Percentiles rank a stretch among this genome's conserved stretches.
Evolutionary conservation across 305 asterid species (phyloP).

Genomic region (Ilex paraguariensis): DNA sequence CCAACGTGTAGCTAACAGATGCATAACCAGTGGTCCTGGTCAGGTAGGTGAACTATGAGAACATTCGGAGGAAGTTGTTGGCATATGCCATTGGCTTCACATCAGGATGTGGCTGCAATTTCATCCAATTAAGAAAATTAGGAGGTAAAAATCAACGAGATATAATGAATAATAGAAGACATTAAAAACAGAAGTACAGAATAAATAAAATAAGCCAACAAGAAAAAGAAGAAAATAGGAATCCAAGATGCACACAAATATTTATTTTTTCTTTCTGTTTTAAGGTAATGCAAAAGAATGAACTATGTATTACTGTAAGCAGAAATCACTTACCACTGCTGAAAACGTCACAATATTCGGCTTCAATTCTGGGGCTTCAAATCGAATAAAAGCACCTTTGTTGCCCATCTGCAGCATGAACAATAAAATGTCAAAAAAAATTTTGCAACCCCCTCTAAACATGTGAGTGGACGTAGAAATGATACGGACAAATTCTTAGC

Average conservation of each 20-base stretch:
- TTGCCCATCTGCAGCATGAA: conserved; percentile 81
- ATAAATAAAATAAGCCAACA: background rate
- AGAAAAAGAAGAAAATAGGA: background rate
- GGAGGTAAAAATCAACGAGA: background rate
- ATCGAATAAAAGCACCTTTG: conserved; percentile 96
- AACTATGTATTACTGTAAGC: background rate
- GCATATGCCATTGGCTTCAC: conserved; percentile 99
- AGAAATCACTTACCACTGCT: conserved; percentile 77
- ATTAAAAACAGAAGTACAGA: background rate
- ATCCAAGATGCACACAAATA: background rate
- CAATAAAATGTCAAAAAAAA: conserved; percentile 10
- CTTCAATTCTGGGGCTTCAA: conserved; percentile 85
- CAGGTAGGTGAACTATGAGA: conserved; percentile 37
- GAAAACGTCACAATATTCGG: conserved; percentile 85
- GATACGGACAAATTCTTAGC: no score
- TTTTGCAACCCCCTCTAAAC: no score
- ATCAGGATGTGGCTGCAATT: conserved; percentile 92
- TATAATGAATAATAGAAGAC: background rate
- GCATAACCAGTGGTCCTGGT: conserved; percentile 7
- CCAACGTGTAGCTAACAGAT: background rate
- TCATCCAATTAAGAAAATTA: background rate
- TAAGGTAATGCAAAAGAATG: no score
- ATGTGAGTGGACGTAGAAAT: no score
- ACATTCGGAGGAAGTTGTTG: conserved; percentile 88
- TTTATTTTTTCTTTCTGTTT: no score